phyloP scores from a whole-genome alignment of 345 rosid species.

The Trapa incisa region DNA sequence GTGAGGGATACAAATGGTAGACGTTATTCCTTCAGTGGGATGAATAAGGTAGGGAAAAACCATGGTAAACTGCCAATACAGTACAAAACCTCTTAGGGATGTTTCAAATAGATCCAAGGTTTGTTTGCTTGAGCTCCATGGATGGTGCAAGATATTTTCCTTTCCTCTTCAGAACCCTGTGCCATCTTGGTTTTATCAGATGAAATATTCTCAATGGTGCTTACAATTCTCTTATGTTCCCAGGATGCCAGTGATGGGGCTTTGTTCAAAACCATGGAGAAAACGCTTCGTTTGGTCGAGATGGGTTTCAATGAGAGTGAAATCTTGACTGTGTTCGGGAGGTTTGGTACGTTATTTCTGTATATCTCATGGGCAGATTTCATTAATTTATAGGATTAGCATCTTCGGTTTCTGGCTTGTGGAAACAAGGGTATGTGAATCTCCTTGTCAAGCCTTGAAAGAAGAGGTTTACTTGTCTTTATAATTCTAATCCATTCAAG shows the following conservation, averaged over 20 bases:
- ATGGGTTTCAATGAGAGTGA: slow-evolving; percentile 89
- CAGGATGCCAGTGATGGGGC: slow-evolving; percentile 48
- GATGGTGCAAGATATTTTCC: neutral
- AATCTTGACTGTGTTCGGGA: slow-evolving; percentile 73
- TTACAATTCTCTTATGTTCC: neutral
- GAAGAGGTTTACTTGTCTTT: neutral
- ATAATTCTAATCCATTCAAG: neutral
- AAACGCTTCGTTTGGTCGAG: slow-evolving; percentile 71
- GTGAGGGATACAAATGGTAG: slow-evolving; percentile 28
- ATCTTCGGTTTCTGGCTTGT: too few relatives aligned
- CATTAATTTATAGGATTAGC: too few relatives aligned
- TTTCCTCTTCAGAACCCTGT: slow-evolving; percentile 1
- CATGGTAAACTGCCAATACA: too few relatives aligned
- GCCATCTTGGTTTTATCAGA: neutral
- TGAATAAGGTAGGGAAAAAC: slow-evolving; percentile 28
- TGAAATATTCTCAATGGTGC: neutral
- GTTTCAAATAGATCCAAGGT: neutral
- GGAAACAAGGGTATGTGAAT: too few relatives aligned
- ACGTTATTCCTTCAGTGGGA: slow-evolving; percentile 19
- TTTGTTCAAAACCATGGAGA: slow-evolving; percentile 69
- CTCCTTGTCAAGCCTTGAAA: too few relatives aligned
- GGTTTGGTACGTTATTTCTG: slow-evolving; percentile 42
- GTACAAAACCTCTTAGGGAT: too few relatives aligned
- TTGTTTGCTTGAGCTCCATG: neutral
- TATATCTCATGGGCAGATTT: neutral